Conservation (phyloP, 2,329 filamentous ascomycete genomes). For the Cordyceps farinosa region DNA sequence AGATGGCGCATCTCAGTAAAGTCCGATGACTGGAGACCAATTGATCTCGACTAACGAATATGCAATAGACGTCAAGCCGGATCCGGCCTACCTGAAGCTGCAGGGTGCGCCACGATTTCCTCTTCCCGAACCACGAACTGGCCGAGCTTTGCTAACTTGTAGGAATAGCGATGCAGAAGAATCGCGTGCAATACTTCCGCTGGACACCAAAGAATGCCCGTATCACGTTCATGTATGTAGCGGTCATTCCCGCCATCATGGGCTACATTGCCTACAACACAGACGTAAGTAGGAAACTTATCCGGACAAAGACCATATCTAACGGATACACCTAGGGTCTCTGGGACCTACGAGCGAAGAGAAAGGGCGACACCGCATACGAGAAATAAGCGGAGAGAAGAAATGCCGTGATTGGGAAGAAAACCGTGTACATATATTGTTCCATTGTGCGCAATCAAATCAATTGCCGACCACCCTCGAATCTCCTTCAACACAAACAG, state of each 20-base stretch:
- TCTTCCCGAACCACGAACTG: constrained; percentile 19
- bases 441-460: constrained; percentile 3
- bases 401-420: constrained; percentile 19
- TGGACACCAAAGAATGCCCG: constrained; percentile 83
- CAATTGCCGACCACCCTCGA: constrained; percentile 3
- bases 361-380: constrained; percentile 75
- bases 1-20: constrained; percentile 41
- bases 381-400: constrained; percentile 60
- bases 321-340: constrained; percentile 62
- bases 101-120: constrained; percentile 33
- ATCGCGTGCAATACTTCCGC: constrained; percentile 91
- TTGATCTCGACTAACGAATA: constrained; percentile 26
- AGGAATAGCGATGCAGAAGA: constrained; percentile 69
- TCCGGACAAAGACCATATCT: constrained; percentile 20
- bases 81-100: constrained; percentile 41
- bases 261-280: constrained; percentile 72
- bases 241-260: constrained; percentile 67
- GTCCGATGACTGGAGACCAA: not conserved
- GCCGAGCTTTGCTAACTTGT: constrained; percentile 24
- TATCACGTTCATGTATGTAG: constrained; percentile 73
- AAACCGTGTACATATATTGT: constrained; percentile 41
- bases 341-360: constrained; percentile 80
- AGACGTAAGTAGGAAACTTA: constrained; percentile 63
- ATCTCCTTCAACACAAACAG: not conserved
- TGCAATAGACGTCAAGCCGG: constrained; percentile 37